A percentile compares a stretch with the other conserved stretches of the same genome.
Conservation (phyloP, 345 rosid species). For the Citrus maxima region DNA sequence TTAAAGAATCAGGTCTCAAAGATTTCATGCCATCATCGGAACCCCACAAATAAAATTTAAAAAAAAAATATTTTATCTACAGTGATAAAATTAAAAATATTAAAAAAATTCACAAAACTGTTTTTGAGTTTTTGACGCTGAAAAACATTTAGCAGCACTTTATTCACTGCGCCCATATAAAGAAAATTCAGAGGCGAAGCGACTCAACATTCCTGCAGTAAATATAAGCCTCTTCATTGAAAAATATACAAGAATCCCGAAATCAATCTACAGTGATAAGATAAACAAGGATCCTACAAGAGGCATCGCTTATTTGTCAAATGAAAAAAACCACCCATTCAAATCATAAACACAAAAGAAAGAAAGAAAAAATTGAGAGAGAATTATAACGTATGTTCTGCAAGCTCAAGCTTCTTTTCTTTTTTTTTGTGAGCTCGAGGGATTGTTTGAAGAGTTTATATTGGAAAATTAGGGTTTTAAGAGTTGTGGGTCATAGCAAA, state of each 20-base stretch:
- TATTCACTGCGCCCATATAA: constrained; percentile 42
- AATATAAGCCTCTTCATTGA: constrained; percentile 30
- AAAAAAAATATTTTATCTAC: too few species aligned
- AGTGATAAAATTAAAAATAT: too few species aligned
- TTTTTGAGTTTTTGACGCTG: background rate
- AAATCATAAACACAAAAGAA: background rate
- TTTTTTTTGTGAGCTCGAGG: too few species aligned
- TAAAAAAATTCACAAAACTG: too few species aligned
- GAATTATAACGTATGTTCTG: too few species aligned
- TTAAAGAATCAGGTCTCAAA: constrained; percentile 53
- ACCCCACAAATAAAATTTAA: background rate
- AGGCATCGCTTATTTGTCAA: constrained; percentile 15
- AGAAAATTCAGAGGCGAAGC: constrained; percentile 21
- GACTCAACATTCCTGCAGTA: constrained; percentile 54
- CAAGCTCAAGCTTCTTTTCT: background rate
- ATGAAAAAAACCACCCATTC: too few species aligned
- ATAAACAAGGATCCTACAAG: constrained; percentile 18
- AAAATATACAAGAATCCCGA: constrained; percentile 10
- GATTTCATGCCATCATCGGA: constrained; percentile 55
- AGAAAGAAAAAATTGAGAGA: background rate
- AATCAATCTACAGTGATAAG: background rate
- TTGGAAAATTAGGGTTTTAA: constrained; percentile 9
- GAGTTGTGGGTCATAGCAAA: background rate
- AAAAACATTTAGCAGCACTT: constrained; percentile 28
- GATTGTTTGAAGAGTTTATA: too few species aligned